These are phyloP conservation scores for Penicillium daleae DNA, from an alignment of 495 filamentous ascomycete species.

Conservation along the genomic window DNA sequence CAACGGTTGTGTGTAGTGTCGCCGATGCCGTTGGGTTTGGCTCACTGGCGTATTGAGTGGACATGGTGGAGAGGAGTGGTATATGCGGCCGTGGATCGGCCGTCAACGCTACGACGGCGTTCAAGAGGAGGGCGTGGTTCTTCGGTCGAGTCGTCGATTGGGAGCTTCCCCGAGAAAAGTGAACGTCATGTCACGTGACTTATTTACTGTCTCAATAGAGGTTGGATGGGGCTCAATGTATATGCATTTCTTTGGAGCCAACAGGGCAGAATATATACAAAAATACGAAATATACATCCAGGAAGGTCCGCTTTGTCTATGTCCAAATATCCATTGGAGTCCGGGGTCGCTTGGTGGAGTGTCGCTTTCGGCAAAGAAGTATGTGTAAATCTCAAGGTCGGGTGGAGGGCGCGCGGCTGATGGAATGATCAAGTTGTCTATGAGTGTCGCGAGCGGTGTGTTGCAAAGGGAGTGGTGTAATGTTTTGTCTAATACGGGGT, in stretches of 20 bases:
- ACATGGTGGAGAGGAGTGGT: constrained; percentile 58
- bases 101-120: constrained; percentile 11
- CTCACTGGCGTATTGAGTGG: constrained; percentile 88
- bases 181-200: constrained; percentile 35
- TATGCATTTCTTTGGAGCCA: not conserved
- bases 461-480: not conserved
- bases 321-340: not conserved
- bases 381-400: constrained; percentile 1
- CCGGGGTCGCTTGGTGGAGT: not conserved
- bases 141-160: not conserved
- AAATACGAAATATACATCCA: constrained; percentile 10
- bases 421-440: constrained; percentile 2
- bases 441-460: constrained; percentile 6
- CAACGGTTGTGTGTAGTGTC: constrained; percentile 83
- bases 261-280: constrained; percentile 1
- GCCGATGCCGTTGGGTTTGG: constrained; percentile 89
- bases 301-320: not conserved
- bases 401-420: not conserved
- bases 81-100: constrained; percentile 5
- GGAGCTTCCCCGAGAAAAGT: constrained; percentile 13
- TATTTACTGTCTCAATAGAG: not conserved
- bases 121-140: constrained; percentile 4
- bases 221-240: not conserved
- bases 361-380: constrained; percentile 10
- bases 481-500: not conserved